Base-by-base conservation (phyloP, 495 filamentous ascomycete genomes). In the Cladorrhinum samala region DNA sequence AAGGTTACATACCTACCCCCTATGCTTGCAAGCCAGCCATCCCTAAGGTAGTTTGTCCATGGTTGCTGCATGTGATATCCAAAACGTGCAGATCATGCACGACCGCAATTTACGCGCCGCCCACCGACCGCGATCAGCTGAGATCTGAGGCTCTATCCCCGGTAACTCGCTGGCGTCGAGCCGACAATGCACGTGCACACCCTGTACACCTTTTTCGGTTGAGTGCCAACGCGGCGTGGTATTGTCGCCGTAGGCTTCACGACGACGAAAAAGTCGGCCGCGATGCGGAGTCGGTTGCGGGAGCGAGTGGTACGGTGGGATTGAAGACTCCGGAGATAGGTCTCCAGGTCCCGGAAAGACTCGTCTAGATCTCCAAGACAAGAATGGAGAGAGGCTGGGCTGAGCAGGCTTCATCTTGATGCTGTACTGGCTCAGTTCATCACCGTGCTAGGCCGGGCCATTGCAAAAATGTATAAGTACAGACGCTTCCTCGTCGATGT, bases 31-130 rank as follows among this genome's bases (percentile, higher is more conserved):
- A n/a, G n/a, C n/a, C n/a, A n/a, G n/a, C n/a, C n/a, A n/a, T n/a
- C n/a, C n/a, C n/a, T n/a, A n/a, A n/a, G n/a, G n/a, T n/a, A n/a
- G n/a, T 33, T 33, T 33, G 5, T 33, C 27, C 11, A 6, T 33
- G 27, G 27, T 33, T 5, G 27, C 27, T 56, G 53, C 53, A 56
- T 56, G 53, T 51, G 53, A 46, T 56, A 56, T 51, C 3, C 33
- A 33, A 50, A n/a, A 6, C 27, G 0, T 48, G 48, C 53, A 56
- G n/a, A n/a, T n/a, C n/a, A n/a, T n/a, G n/a, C n/a, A n/a, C n/a
- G n/a, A n/a, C n/a, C n/a, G n/a, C n/a, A n/a, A n/a, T n/a, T 46
- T 46, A 45, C 27, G 24, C 44, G 30, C 16, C 48, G 9, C 13
- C 20, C 30, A 20, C 19, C 20, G 30, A 11, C 21, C 30, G 21